Evolutionary conservation across 1,284 basidiomycete genomes (phyloP).

Genomic region (Grifola frondosa): DNA sequence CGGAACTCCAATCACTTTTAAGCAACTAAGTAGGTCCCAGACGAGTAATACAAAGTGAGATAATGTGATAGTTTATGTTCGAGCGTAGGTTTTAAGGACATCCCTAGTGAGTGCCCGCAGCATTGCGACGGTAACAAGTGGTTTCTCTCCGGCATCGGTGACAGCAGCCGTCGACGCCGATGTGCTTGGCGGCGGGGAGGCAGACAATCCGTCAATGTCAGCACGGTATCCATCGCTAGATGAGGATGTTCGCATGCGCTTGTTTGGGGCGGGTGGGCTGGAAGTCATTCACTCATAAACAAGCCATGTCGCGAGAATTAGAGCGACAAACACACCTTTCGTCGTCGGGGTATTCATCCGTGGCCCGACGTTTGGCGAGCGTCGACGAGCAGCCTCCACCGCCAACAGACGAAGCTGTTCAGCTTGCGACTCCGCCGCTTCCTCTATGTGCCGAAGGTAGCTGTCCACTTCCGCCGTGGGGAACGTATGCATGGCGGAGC

Average conservation of each 20-base stretch:
- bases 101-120: constrained; percentile 62
- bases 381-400: constrained; percentile 14
- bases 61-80: neutral
- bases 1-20: too few relatives aligned
- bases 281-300: neutral
- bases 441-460: constrained; percentile 25
- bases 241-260: constrained; percentile 28
- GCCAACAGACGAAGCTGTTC: constrained; percentile 20
- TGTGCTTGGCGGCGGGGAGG: constrained; percentile 38
- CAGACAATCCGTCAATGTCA: constrained; percentile 17
- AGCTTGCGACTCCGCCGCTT: constrained; percentile 12
- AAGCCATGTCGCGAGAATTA: too few relatives aligned
- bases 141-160: constrained; percentile 27
- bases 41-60: neutral
- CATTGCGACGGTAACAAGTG: constrained; percentile 65
- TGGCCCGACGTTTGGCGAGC: constrained; percentile 25
- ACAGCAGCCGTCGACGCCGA: constrained; percentile 27
- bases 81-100: constrained; percentile 45
- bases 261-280: constrained; percentile 23
- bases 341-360: constrained; percentile 20
- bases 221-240: constrained; percentile 19
- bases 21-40: too few relatives aligned
- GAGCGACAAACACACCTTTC: constrained; percentile 18
- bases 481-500: constrained; percentile 24
- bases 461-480: constrained; percentile 33